These are phyloP conservation scores for Picochlorum sp. DNA, from an alignment of 139 green algal genomes.

Conservation along the genomic window DNA sequence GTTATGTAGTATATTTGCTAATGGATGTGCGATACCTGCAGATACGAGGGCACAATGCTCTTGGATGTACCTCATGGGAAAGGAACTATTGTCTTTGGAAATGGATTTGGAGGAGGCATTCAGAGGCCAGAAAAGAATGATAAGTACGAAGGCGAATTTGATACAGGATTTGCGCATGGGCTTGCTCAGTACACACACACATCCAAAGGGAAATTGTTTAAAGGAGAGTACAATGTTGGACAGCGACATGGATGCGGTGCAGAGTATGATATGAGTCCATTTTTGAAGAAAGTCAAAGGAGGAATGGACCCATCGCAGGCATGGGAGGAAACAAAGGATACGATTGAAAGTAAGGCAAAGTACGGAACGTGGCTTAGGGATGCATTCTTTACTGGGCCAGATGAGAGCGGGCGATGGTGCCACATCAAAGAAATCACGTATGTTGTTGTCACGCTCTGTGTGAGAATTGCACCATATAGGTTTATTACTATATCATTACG, in stretches of 20 bases:
- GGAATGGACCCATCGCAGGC: conserved; percentile 38
- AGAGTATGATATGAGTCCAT: conserved; percentile 57
- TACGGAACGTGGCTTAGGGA: conserved; percentile 52
- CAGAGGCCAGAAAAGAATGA: conserved; percentile 46
- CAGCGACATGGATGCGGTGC: conserved; percentile 63
- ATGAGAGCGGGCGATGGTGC: conserved; percentile 33
- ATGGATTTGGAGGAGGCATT: conserved; percentile 66
- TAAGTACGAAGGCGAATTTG: conserved; percentile 85
- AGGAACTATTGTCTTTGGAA: conserved; percentile 75
- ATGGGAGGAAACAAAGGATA: conserved; percentile 35
- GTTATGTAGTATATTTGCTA: background rate
- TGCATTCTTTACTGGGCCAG: conserved; percentile 35
- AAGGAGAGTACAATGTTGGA: conserved; percentile 70
- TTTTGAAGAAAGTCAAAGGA: conserved; percentile 51
- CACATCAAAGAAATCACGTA: conserved; percentile 33
- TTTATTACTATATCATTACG: too few species aligned
- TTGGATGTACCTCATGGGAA: conserved; percentile 70
- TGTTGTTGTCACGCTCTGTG: background rate
- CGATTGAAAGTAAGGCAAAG: conserved; percentile 33
- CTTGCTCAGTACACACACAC: conserved; percentile 64
- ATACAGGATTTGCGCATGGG: conserved; percentile 73
- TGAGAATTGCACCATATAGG: too few species aligned
- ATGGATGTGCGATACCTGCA: conserved; percentile 26
- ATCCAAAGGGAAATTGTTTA: conserved; percentile 53
- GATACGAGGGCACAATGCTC: conserved; percentile 75